Base-by-base conservation (phyloP, 495 filamentous ascomycete species). In the Bryoglossum gracile region DNA sequence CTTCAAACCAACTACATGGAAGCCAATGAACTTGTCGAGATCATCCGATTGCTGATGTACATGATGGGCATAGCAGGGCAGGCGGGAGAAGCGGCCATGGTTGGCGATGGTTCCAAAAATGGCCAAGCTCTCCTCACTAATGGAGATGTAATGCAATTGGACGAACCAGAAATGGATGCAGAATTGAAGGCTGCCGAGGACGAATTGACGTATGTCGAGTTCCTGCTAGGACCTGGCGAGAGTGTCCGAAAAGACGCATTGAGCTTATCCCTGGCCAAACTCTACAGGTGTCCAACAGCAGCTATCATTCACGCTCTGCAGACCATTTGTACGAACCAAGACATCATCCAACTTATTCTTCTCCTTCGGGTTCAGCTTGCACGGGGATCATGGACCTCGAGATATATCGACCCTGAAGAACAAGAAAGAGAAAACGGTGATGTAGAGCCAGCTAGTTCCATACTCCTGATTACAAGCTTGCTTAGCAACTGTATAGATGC, bases 401-500 rank as follows among this genome's bases (percentile, higher is more conserved):
- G 78, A 17, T 89, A 86, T 58, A 71, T 76, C 9, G 71, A 76
- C 42, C 51, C 42, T n/a, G 43, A 61, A 1, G 33, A 54, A 3
- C 50, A 28, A 16, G 52, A 63, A 43, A 26, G 49, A 22, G 67
- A 75, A 10, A 76, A 78, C 43, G 62, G 71, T 21, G 72, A 75
- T 3, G 68, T 70, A 1, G 76, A 80, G 60, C 71, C 70, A 17
- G 70, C 77, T 30, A 75, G 68, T 9, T 77, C 76, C 60, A 75
- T 77, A 41, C 64, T 67, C 42, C 68, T 76, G 33, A 78, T 87
- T 47, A 73, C 76, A 24, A 75, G 81, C 44, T 66, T 94, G 6
- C 73, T 95, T 26, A 84, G 77, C 58, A 80, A 82, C 53, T 81
- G 86, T 33, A 72, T 95, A 8, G 89, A 96, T 66, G 81, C 87